Percentiles rank a stretch among this genome's conserved stretches.
Conservation (phyloP, 139 green algal species). For the Chlorella vulgaris region DNA sequence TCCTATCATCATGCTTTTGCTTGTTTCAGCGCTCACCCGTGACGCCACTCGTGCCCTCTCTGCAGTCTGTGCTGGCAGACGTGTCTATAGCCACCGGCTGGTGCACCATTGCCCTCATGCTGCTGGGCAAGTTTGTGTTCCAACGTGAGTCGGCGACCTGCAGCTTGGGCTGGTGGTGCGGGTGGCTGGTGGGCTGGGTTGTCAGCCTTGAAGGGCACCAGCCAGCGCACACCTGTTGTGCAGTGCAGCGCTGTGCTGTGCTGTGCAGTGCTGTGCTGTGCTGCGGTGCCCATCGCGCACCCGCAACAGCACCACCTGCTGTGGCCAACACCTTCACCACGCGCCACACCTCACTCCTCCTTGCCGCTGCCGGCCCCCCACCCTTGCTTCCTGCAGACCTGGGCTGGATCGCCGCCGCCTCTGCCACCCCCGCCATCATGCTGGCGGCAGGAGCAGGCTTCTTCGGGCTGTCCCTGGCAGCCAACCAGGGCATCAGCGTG, state of each 20-base stretch:
- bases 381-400: conserved; percentile 23
- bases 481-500: conserved; percentile 36
- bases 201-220: too few relatives aligned
- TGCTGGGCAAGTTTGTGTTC: conserved; percentile 82
- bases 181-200: too few relatives aligned
- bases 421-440: conserved; percentile 72
- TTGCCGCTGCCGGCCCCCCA: background rate
- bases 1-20: too few relatives aligned
- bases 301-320: background rate
- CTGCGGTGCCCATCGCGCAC: background rate
- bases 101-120: conserved; percentile 80
- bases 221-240: too few relatives aligned
- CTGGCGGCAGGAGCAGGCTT: conserved; percentile 65
- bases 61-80: conserved; percentile 73
- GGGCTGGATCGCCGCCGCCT: conserved; percentile 72
- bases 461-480: conserved; percentile 65
- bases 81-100: conserved; percentile 80
- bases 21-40: too few relatives aligned
- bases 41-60: too few relatives aligned
- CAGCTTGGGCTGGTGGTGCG: too few relatives aligned
- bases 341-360: background rate
- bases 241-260: background rate
- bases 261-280: background rate
- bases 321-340: background rate
- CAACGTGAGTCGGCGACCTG: conserved; percentile 43